A percentile compares a stretch with the other conserved stretches of the same genome.
phyloP scores from a whole-genome alignment of 2,329 filamentous ascomycete species.

The Microdochium paspali region DNA sequence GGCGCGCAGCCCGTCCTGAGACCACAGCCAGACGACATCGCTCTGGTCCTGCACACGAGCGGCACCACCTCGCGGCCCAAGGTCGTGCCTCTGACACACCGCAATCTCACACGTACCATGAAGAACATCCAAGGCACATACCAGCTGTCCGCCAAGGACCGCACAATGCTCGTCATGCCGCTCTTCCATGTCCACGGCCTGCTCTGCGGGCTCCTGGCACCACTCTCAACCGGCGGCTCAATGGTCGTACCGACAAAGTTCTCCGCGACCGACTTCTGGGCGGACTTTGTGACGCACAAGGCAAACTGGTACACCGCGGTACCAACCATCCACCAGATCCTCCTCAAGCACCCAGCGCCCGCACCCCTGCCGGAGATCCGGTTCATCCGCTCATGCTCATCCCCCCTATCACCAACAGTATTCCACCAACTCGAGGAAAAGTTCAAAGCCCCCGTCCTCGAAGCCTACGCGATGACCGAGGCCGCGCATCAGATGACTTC shows the following conservation, averaged over 20 bases:
- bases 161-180: constrained; percentile 83
- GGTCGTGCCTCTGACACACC: constrained; percentile 73
- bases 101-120: constrained; percentile 76
- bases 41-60: constrained; percentile 74
- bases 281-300: constrained; percentile 60
- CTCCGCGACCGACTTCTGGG: constrained; percentile 77
- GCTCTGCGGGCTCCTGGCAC: constrained; percentile 71
- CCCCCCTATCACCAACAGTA: constrained; percentile 70
- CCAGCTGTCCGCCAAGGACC: constrained; percentile 57
- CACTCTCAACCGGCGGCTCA: constrained; percentile 66
- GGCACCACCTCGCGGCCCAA: constrained; percentile 81
- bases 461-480: constrained; percentile 91
- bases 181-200: constrained; percentile 89
- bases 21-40: constrained; percentile 67
- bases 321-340: constrained; percentile 86
- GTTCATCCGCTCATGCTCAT: constrained; percentile 83
- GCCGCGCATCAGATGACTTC: constrained; percentile 80
- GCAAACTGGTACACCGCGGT: constrained; percentile 92
- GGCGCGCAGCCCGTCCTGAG: constrained; percentile 26
- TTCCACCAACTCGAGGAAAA: constrained; percentile 71
- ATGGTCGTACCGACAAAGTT: constrained; percentile 72
- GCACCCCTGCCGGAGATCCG: constrained; percentile 62
- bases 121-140: constrained; percentile 75
- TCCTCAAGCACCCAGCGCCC: constrained; percentile 65
- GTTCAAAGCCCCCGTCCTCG: constrained; percentile 71